phyloP scores from a whole-genome alignment of 768 basidiomycete species.

The Leccinum rimulosum region DNA sequence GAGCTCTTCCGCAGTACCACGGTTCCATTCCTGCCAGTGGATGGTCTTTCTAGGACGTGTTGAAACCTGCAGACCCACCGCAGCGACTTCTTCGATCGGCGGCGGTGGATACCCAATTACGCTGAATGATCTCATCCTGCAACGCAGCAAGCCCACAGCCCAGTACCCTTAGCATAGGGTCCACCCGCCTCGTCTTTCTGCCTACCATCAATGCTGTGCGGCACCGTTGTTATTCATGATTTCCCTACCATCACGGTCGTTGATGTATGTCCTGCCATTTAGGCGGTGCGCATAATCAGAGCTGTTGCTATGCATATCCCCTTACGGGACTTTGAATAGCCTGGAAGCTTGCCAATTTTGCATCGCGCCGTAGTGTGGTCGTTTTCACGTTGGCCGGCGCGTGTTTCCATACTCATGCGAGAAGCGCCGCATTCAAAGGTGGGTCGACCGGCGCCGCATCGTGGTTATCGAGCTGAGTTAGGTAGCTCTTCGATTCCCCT shows the following conservation, averaged over 20 bases:
- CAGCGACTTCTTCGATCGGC: constrained; percentile 27
- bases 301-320: constrained; percentile 14
- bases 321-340: constrained; percentile 5
- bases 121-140: constrained; percentile 15
- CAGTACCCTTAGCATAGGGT: constrained; percentile 16
- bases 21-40: constrained; percentile 22
- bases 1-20: constrained; percentile 15
- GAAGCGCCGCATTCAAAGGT: constrained; percentile 6
- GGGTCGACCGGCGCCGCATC: constrained; percentile 4
- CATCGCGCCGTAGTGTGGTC: constrained; percentile 9
- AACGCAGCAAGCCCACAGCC: constrained; percentile 24
- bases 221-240: constrained; percentile 1
- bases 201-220: constrained; percentile 6
- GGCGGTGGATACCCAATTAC: constrained; percentile 16
- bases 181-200: constrained; percentile 4
- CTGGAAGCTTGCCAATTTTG: constrained; percentile 4
- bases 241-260: constrained; percentile 1
- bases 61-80: constrained; percentile 10
- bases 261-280: background rate
- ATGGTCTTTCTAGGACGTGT: constrained; percentile 19
- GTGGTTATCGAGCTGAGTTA: constrained; percentile 3
- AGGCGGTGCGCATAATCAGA: constrained; percentile 6
- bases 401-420: constrained; percentile 9
- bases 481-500: constrained; percentile 9
- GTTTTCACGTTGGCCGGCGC: constrained; percentile 5